phyloP scores from a whole-genome alignment of 768 basidiomycete species.

The Phlebiopsis gigantea region DNA sequence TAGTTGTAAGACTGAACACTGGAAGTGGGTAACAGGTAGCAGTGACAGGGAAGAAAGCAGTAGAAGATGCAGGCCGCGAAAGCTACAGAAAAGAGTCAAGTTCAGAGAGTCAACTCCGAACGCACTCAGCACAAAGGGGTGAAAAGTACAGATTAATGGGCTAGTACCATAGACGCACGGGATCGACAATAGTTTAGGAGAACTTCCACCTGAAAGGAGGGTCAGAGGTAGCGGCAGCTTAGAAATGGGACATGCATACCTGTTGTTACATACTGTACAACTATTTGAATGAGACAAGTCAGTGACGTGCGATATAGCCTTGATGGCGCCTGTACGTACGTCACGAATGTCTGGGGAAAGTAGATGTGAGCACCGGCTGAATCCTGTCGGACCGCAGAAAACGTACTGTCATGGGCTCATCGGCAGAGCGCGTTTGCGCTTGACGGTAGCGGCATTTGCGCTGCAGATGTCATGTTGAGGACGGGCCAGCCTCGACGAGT shows the following conservation, averaged over 20 bases:
- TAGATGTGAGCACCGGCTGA: slow-evolving; percentile 5
- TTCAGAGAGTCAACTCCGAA: neutral
- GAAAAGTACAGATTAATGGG: neutral
- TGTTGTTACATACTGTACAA: slow-evolving; percentile 64
- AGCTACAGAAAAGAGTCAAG: too few relatives aligned
- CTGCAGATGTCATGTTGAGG: slow-evolving; percentile 27
- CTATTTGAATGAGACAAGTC: slow-evolving; percentile 26
- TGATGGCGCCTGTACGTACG: slow-evolving; percentile 39
- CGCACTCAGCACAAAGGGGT: neutral
- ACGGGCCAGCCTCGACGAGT: neutral
- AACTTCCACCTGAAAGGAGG: slow-evolving; percentile 50
- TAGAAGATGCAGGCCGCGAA: too few relatives aligned
- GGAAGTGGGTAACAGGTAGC: too few relatives aligned
- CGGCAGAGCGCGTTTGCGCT: slow-evolving; percentile 95
- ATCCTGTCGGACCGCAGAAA: neutral
- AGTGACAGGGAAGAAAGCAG: too few relatives aligned
- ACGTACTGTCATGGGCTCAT: slow-evolving; percentile 96
- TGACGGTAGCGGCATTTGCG: slow-evolving; percentile 90
- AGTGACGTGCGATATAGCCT: neutral
- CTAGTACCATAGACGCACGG: neutral
- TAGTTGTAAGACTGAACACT: too few relatives aligned
- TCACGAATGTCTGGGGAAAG: slow-evolving; percentile 72
- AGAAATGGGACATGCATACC: slow-evolving; percentile 25
- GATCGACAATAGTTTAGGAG: slow-evolving; percentile 33
- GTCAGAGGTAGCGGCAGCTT: neutral